Conservation (phyloP, 2,329 filamentous ascomycete genomes). For the Cladophialophora yegresii region DNA sequence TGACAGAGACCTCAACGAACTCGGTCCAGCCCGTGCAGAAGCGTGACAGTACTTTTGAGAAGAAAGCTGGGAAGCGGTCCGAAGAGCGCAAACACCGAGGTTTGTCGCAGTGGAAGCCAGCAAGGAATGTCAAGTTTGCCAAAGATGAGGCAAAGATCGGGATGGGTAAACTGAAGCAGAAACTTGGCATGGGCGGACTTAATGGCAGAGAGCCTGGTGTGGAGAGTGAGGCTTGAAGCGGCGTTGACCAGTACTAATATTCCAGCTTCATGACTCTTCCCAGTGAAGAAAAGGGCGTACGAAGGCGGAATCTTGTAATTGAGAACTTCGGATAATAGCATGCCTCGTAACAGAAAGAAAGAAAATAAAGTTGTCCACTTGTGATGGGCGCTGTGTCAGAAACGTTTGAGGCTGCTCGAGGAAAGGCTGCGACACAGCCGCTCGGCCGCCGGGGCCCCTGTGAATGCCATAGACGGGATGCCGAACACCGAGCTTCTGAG, state of each 20-base stretch:
- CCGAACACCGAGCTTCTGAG: neutral
- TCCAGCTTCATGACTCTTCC: neutral
- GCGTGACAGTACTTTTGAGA: slow-evolving; percentile 37
- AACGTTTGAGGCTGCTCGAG: neutral
- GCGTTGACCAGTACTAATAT: neutral
- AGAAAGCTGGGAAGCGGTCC: slow-evolving; percentile 46
- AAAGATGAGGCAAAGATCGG: slow-evolving; percentile 85
- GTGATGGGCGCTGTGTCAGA: neutral
- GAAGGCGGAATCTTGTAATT: neutral
- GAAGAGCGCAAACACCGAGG: slow-evolving; percentile 85
- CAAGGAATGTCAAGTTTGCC: slow-evolving; percentile 80
- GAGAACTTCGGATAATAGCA: neutral
- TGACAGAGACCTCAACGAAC: slow-evolving; percentile 28
- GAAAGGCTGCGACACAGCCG: neutral
- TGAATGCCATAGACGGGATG: neutral
- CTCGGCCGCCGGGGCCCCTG: neutral
- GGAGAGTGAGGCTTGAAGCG: slow-evolving; percentile 65
- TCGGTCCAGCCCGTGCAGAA: slow-evolving; percentile 28
- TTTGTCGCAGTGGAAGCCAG: slow-evolving; percentile 92
- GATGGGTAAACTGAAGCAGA: slow-evolving; percentile 71
- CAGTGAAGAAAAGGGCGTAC: neutral
- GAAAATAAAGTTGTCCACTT: neutral
- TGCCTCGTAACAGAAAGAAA: neutral
- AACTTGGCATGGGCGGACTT: slow-evolving; percentile 65
- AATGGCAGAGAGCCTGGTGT: slow-evolving; percentile 83